Conservation (phyloP, 1,284 basidiomycete species). For the Porphyrellus sp. region DNA sequence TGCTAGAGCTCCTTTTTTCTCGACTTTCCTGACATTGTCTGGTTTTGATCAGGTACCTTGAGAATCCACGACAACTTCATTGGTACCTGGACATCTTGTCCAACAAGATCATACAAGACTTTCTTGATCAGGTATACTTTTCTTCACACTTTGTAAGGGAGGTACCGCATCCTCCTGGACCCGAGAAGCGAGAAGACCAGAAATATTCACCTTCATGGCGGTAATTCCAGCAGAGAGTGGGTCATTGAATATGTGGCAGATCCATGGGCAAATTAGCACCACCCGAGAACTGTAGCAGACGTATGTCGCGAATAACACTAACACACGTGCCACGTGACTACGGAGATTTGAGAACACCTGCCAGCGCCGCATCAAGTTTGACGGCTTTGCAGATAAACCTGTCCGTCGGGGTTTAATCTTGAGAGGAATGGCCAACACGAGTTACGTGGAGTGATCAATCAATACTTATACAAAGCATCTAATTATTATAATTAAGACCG, state of each 20-base stretch:
- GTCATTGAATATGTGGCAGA: constrained; percentile 61
- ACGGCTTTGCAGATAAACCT: no score
- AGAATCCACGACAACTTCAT: constrained; percentile 61
- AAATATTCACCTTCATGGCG: constrained; percentile 64
- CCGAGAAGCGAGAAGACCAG: background rate
- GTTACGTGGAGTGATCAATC: no score
- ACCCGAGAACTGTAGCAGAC: no score
- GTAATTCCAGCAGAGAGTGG: constrained; percentile 63
- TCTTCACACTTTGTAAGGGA: constrained; percentile 1
- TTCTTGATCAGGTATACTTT: constrained; percentile 44
- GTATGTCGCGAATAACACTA: no score
- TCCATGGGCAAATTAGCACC: no score
- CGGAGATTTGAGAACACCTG: no score
- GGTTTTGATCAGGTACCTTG: constrained; percentile 47
- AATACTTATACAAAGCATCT: no score
- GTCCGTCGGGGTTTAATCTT: no score
- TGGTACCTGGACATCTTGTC: constrained; percentile 66
- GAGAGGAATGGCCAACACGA: no score
- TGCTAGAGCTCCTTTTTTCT: background rate
- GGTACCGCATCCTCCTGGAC: background rate
- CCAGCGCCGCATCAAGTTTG: no score
- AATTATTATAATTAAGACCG: no score
- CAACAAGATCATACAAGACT: constrained; percentile 52
- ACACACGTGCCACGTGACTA: no score
- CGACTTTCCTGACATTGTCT: background rate